Percentiles rank a stretch among this genome's conserved stretches.
Conservation (phyloP, 306 rosid genomes). For the Astragalus glycyphyllos region DNA sequence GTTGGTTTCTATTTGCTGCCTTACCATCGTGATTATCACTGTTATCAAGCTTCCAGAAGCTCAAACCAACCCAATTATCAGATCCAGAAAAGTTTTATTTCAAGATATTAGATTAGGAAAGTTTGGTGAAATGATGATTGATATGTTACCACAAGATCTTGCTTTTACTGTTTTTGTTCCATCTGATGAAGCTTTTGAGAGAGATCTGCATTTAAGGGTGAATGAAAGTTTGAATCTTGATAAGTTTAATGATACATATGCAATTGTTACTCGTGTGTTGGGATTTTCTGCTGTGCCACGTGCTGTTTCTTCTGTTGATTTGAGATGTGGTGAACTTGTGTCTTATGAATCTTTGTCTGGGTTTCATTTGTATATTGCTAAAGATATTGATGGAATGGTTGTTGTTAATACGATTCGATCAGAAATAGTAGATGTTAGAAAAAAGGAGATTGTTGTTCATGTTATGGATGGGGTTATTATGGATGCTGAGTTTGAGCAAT, state of each 20-base stretch:
- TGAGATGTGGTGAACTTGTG: conserved; percentile 54
- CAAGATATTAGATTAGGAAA: conserved; percentile 44
- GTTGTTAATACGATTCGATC: conserved; percentile 76
- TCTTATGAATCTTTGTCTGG: conserved; percentile 81
- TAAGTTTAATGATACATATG: conserved; percentile 70
- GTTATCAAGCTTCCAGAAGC: conserved; percentile 69
- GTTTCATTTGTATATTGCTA: conserved; percentile 59
- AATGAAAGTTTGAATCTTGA: conserved; percentile 55
- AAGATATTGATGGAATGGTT: conserved; percentile 67
- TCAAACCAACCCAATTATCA: conserved; percentile 36
- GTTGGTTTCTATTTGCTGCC: conserved; percentile 54
- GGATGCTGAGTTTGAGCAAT: conserved; percentile 84
- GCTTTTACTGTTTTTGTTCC: conserved; percentile 83
- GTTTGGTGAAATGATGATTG: conserved; percentile 81
- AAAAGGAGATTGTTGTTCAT: conserved; percentile 63
- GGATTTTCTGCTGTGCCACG: conserved; percentile 84
- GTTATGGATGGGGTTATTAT: conserved; percentile 81
- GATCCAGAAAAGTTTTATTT: conserved; percentile 39
- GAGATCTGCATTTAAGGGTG: conserved; percentile 58
- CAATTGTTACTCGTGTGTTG: conserved; percentile 65
- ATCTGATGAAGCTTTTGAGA: conserved; percentile 75
- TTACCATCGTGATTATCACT: conserved; percentile 51
- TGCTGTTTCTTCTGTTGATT: conserved; percentile 48
- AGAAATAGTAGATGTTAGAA: conserved; percentile 60
- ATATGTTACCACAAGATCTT: conserved; percentile 86